phyloP scores from a whole-genome alignment of 768 basidiomycete genomes.

The Suillus bovinus region DNA sequence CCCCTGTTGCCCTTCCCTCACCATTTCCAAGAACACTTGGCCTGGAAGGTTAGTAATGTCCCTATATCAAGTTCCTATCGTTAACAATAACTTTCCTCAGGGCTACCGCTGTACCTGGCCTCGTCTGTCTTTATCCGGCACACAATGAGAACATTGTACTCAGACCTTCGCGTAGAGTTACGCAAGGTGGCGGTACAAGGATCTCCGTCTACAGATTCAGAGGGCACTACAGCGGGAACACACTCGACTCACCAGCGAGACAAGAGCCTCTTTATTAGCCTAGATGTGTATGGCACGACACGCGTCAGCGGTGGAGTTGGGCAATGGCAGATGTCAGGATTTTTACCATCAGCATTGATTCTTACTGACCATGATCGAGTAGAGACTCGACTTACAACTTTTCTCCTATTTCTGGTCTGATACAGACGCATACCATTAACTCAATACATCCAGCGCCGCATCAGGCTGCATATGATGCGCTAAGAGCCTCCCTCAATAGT shows the following conservation, averaged over 20 bases:
- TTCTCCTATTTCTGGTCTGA: conserved; percentile 64
- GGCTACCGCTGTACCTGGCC: conserved; percentile 70
- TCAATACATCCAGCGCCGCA: conserved; percentile 82
- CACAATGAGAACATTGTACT: conserved; percentile 74
- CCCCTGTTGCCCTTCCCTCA: conserved; percentile 61
- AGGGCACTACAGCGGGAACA: background rate
- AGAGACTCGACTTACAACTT: conserved; percentile 76
- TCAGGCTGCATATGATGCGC: conserved; percentile 64
- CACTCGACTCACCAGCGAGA: conserved; percentile 40
- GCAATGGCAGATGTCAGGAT: conserved; percentile 76
- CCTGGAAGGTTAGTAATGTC: conserved; percentile 57
- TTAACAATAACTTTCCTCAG: conserved; percentile 32
- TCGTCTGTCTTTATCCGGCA: conserved; percentile 71
- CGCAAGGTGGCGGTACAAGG: conserved; percentile 43
- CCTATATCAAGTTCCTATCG: background rate
- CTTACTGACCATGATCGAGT: conserved; percentile 4
- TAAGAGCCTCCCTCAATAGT: conserved; percentile 38
- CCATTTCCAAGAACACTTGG: conserved; percentile 71
- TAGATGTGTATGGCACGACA: conserved; percentile 56
- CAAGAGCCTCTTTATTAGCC: conserved; percentile 56
- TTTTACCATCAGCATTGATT: conserved; percentile 4
- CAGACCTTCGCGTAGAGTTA: conserved; percentile 59
- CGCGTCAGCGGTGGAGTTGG: conserved; percentile 61
- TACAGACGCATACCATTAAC: conserved; percentile 64
- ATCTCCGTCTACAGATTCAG: conserved; percentile 12